Evolutionary conservation across 208 protist genomes (phyloP).

Genomic region (Acanthamoeba divionensis): DNA sequence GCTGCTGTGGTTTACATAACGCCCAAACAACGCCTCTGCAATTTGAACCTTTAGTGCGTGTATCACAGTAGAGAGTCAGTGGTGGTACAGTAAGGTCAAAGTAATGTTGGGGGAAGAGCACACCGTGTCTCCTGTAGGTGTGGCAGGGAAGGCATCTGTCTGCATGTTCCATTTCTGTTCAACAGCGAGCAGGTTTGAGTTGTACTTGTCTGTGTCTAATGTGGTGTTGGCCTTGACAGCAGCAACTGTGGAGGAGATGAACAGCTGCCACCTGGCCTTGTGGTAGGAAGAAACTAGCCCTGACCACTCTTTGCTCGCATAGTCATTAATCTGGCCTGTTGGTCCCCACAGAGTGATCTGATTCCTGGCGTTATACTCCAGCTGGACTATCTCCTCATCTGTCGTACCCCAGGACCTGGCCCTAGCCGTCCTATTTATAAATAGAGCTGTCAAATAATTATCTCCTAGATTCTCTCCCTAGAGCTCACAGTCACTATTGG

Average conservation of each 20-base stretch:
- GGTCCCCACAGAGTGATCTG: slow-evolving; percentile 78
- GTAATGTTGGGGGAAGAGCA: not conserved
- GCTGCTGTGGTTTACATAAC: not conserved
- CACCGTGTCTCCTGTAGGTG: not conserved
- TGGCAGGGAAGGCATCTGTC: not conserved
- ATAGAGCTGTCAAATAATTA: too few species aligned
- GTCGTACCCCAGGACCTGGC: slow-evolving; percentile 36
- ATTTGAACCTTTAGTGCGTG: not conserved
- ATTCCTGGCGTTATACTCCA: slow-evolving; percentile 75
- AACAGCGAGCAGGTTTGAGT: not conserved
- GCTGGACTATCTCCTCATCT: not conserved
- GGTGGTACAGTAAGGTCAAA: not conserved
- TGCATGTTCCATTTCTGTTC: slow-evolving; percentile 14
- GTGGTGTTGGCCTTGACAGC: not conserved
- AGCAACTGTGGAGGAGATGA: not conserved
- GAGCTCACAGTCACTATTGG: not conserved
- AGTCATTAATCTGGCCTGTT: slow-evolving; percentile 65
- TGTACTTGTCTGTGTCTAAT: not conserved
- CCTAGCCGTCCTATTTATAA: not conserved
- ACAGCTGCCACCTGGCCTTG: slow-evolving; percentile 20
- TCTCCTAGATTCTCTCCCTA: too few species aligned
- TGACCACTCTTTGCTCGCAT: slow-evolving; percentile 70
- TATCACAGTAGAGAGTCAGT: not conserved
- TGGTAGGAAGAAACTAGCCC: slow-evolving; percentile 67
- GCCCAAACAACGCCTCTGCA: not conserved